A percentile compares a stretch with the other conserved stretches of the same genome.
phyloP scores from a whole-genome alignment of 441 rosid genomes.

The Cnidoscolus chayamansa region DNA sequence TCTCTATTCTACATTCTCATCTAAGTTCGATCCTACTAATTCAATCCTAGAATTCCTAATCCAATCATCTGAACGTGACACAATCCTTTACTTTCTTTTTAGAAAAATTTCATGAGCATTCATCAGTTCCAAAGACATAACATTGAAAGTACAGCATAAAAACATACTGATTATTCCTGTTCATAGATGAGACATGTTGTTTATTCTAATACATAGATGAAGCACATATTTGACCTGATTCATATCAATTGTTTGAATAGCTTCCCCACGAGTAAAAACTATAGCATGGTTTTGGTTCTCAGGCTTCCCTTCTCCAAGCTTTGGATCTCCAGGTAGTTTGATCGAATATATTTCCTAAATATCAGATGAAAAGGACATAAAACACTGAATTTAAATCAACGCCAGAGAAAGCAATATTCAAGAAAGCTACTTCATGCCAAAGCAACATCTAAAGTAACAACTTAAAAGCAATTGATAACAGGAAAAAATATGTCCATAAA shows the following conservation, averaged over 20 bases:
- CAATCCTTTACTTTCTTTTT: too few species aligned
- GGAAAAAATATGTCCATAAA: not conserved
- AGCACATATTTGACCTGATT: conserved; percentile 59
- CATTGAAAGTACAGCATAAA: not conserved
- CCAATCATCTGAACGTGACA: too few species aligned
- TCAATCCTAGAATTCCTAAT: too few species aligned
- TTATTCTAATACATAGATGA: not conserved
- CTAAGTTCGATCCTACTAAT: too few species aligned
- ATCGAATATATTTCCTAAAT: conserved; percentile 86
- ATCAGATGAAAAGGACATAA: conserved; percentile 9
- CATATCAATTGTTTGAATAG: conserved; percentile 98
- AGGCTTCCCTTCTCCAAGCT: conserved; percentile 98
- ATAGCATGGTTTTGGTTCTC: conserved; percentile 91
- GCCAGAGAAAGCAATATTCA: not conserved
- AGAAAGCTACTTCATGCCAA: not conserved
- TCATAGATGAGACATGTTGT: not conserved
- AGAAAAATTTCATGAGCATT: too few species aligned
- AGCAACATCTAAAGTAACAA: not conserved
- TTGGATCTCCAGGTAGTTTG: conserved; percentile 95
- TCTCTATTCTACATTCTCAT: too few species aligned
- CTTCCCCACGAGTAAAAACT: conserved; percentile 94
- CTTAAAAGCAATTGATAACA: not conserved
- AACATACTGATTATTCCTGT: too few species aligned
- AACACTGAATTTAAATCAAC: too few species aligned
- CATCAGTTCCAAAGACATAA: not conserved